Percentiles rank a stretch among this genome's conserved stretches.
phyloP scores from a whole-genome alignment of 371 early-diverging fungal genomes.

The Mucor sp. region DNA sequence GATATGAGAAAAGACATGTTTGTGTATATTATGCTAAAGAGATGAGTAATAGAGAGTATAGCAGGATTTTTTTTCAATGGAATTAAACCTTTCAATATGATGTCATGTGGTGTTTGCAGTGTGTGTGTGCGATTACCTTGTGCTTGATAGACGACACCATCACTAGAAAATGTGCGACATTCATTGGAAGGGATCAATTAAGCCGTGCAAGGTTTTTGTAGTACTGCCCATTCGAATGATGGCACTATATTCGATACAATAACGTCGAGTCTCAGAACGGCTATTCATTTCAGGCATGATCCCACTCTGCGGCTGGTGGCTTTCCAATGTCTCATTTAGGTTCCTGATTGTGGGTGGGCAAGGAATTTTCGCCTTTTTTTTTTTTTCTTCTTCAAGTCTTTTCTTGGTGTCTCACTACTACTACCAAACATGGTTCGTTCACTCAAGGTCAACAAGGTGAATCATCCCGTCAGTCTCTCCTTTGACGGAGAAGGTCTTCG shows the following conservation, averaged over 20 bases:
- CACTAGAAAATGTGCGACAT: neutral
- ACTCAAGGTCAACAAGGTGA: conserved; percentile 35
- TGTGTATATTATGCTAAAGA: too few species aligned
- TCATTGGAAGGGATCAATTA: too few species aligned
- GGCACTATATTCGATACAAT: too few species aligned
- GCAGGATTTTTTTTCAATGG: neutral
- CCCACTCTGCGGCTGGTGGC: neutral
- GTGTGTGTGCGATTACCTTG: neutral
- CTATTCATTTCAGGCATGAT: neutral
- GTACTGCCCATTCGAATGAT: neutral
- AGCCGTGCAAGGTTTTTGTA: too few species aligned
- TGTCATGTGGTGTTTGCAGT: neutral
- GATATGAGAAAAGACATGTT: too few species aligned
- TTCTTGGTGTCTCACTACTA: too few species aligned
- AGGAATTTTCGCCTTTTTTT: neutral
- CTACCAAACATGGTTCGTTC: conserved; percentile 25
- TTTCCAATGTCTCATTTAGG: neutral
- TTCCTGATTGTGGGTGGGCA: neutral
- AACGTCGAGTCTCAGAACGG: neutral
- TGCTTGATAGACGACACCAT: neutral
- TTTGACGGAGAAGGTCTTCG: conserved; percentile 51
- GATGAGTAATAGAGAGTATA: too few species aligned
- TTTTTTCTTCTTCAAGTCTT: neutral
- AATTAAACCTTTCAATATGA: neutral
- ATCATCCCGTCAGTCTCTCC: conserved; percentile 34